Evolutionary conservation across 169 alveolate species (phyloP), one percentile per base, ranked within the genome.

Genomic region (Plasmodium billcollinsi): DNA sequence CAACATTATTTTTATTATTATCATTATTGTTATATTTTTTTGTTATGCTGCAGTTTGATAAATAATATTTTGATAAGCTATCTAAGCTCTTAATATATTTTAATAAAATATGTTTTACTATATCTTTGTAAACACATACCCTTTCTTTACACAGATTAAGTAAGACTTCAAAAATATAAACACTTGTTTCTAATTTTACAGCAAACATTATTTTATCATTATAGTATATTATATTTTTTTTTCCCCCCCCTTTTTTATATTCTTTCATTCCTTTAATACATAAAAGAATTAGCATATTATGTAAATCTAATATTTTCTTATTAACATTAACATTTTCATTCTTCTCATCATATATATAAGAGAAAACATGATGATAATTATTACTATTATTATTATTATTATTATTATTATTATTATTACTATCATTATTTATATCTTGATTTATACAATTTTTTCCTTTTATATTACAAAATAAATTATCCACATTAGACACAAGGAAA

Each of bases 201-300:
- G 56, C 33, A 56, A 69, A 29, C 26, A 14, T 52, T 15, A 78
- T 43, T 0, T 78, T 78, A 15, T 78, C 62, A 21, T 52, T 21
- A 59, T 49, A 78, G 50, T 52, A 65, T n/a, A 18, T 14, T 29
- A 24, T 78, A 26, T 63, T 29, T 18, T 24, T 63, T 39, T 39
- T 39, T 39, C 47, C 47, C 0, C 3, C 20, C 5, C 4, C 45
- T 69, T 58, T 78, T 59, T 58, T 78, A 78, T 66, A 78, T 18
- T 29, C 89, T 6, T 78, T 15, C 89, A 78, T 78, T 20, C 89
- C 89, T 45, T 59, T 65, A 50, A 78, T 21, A 66, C 78, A 65
- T 65, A 78, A 21, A 50, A n/a, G 2, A 65, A 78, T 45, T 29
- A 78, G 9, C 89, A 78, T 78, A 50, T 78, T 76, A 66, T 78